A percentile compares a stretch with the other conserved stretches of the same genome.
These are phyloP conservation scores for Yarrowia deformans DNA, from an alignment of 805 yeast genomes.

Conservation along the genomic window DNA sequence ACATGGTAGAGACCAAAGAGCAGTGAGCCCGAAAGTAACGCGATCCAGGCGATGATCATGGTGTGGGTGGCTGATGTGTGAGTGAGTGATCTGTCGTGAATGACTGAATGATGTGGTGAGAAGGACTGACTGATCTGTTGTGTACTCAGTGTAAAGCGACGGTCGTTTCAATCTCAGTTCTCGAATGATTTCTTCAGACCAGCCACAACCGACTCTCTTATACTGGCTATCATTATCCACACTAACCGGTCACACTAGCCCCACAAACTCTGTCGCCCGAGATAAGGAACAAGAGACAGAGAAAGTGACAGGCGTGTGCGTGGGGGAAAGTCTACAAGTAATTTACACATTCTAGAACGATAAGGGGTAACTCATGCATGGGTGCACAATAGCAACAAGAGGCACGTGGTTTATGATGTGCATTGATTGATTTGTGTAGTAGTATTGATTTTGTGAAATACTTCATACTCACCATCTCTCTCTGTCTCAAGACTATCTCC, in stretches of 20 bases:
- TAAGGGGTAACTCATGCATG: background rate
- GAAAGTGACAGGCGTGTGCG: constrained; percentile 1
- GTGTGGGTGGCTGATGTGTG: background rate
- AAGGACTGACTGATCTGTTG: too few species aligned
- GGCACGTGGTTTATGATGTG: background rate
- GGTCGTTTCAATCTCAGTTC: too few species aligned
- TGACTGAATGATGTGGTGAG: too few species aligned
- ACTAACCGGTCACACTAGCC: constrained; percentile 7
- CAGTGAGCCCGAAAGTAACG: background rate
- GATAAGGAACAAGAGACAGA: constrained; percentile 12
- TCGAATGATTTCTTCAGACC: background rate
- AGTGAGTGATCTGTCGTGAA: background rate
- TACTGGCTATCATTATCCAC: constrained; percentile 4
- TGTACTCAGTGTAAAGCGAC: too few species aligned
- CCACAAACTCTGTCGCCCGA: constrained; percentile 20
- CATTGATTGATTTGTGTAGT: background rate
- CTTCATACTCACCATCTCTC: background rate
- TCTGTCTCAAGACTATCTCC: background rate
- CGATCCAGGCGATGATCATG: constrained; percentile 12
- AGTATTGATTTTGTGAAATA: too few species aligned
- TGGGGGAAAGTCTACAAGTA: constrained; percentile 1
- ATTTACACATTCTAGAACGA: background rate
- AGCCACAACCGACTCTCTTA: constrained; percentile 14
- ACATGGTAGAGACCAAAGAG: constrained; percentile 6
- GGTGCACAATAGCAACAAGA: background rate